These are phyloP conservation scores for Cyphellophora europaea DNA, from an alignment of 2,329 filamentous ascomycete genomes.

Conservation along the genomic window DNA sequence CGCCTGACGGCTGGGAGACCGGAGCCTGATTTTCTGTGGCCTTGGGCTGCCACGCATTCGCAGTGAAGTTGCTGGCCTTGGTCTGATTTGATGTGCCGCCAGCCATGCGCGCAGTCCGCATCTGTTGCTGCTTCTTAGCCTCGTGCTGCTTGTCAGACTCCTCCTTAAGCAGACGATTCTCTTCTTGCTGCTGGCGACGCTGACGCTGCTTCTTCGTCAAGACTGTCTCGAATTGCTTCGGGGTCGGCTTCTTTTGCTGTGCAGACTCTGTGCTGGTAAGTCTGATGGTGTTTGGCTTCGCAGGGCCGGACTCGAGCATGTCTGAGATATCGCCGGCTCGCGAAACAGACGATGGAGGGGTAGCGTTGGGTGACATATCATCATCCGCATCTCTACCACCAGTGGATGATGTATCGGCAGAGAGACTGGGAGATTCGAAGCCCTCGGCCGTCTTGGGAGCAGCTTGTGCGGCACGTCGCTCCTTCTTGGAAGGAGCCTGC, in stretches of 20 bases:
- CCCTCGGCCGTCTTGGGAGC: conserved; percentile 31
- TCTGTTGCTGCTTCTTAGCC: conserved; percentile 68
- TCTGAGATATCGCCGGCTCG: conserved; percentile 67
- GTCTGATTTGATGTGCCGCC: conserved; percentile 79
- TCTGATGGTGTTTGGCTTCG: conserved; percentile 66
- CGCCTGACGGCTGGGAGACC: conserved; percentile 8
- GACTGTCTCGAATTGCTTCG: conserved; percentile 55
- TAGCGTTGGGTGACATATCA: conserved; percentile 62
- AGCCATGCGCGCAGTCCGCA: conserved; percentile 68
- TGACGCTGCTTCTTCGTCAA: conserved; percentile 95
- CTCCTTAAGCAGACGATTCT: conserved; percentile 63
- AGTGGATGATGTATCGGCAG: conserved; percentile 57
- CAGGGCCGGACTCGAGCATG: conserved; percentile 70
- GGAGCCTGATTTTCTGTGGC: conserved; percentile 16
- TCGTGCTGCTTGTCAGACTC: conserved; percentile 73
- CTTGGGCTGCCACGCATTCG: conserved; percentile 46
- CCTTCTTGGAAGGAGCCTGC: conserved; percentile 19
- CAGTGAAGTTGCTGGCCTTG: conserved; percentile 45
- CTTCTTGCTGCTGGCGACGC: conserved; percentile 81
- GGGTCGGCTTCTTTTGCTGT: conserved; percentile 49
- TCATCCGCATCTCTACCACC: conserved; percentile 67
- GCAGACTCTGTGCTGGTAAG: conserved; percentile 58
- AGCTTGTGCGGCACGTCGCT: conserved; percentile 32
- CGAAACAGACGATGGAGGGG: conserved; percentile 43
- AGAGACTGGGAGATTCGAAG: conserved; percentile 36